Base-by-base conservation (phyloP, 2,329 filamentous ascomycete species). In the Trichothecium roseum region DNA sequence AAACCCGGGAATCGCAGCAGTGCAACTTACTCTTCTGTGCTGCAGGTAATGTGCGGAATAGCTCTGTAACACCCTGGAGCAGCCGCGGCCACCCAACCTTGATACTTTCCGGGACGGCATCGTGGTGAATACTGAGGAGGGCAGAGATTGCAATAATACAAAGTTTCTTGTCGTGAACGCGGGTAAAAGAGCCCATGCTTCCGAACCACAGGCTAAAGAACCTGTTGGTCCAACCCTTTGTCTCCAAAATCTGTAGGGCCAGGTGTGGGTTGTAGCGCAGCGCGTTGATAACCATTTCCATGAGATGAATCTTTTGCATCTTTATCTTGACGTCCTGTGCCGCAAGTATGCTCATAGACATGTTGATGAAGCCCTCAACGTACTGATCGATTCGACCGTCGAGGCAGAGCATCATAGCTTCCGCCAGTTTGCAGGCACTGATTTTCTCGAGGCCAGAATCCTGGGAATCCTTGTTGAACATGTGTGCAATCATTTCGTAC, bases 201-300 rank as follows among this genome's bases (percentile, higher is more conserved):
- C 85, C 85, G 59, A 98, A 98, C 91, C 91, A 98, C 40, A 93
- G 66, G 60, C 85, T 94, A 68, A 98, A 98, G 66, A 98, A 98
- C 55, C 93, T 93, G 63, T 96, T 96, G 6, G 91, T 96, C 89
- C 88, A 95, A 41, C 78, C 81, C 51, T 93, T 89, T 36, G 71
- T 64, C 63, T 98, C 91, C n/a, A 98, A 72, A 27, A 94, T 78
- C 42, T 87, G 81, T 16, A 98, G 72, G 17, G 87, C 74, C 40
- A 95, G 69, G 30, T 81, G 63, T 2, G 91, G 88, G 64, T 94
- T 95, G 69, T 98, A 98, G 69, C 96, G 94, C 50, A 96, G 87
- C 37, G 84, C 79, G 60, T 96, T 96, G 68, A 98, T 94, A 39
- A 98, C 79, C 79, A 98, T 93, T 64, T 98, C 91, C 84, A 98